Evolutionary conservation across 1,284 basidiomycete genomes (phyloP), one percentile per base, ranked within the genome.

Genomic region (Caloboletus firmus): DNA sequence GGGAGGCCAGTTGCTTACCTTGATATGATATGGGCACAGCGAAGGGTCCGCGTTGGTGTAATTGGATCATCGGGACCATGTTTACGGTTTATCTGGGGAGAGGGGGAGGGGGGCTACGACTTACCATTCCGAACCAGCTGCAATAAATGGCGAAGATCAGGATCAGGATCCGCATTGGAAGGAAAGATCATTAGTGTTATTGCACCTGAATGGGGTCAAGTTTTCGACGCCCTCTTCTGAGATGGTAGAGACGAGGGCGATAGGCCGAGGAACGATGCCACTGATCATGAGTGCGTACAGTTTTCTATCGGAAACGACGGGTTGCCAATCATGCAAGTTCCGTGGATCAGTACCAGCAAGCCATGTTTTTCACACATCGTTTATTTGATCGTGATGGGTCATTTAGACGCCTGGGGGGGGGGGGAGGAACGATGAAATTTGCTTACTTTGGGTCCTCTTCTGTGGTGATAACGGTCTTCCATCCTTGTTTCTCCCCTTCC

Each of bases 191-290:
- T n/a, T n/a, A n/a, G n/a, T n/a, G 9, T 7, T 4, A 0, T n/a
- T 37, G 65, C 71, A 76, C 41, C 72, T 81, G 60, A 81, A 82
- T 1, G 79, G 79, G 30, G 83, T 79, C 22, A 89, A 72, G 60
- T 89, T 89, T 52, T 76, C 67, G 1, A 73, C 60, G 0, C 84
- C 84, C 22, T 79, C 66, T 15, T 70, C 68, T 1, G 77, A 75
- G 40, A 84, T 56, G 7, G 81, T 79, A 3, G 85, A 87, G 7
- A 87, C 78, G 57, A 89, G 84, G 0, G 84, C 87, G 51, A 89
- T 78, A 0, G 86, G 87, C 39, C 87, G 73, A 0, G 87, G 86
- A n/a, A 77, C 75, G 35, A 86, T 75, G 3, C 81, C 83, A 15
- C 78, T 78, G 36, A 80, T 77, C 71, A 85, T 72, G 56, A 86